These are phyloP conservation scores for Fusarium beomiforme DNA, from an alignment of 2,329 filamentous ascomycete species.

Conservation along the genomic window DNA sequence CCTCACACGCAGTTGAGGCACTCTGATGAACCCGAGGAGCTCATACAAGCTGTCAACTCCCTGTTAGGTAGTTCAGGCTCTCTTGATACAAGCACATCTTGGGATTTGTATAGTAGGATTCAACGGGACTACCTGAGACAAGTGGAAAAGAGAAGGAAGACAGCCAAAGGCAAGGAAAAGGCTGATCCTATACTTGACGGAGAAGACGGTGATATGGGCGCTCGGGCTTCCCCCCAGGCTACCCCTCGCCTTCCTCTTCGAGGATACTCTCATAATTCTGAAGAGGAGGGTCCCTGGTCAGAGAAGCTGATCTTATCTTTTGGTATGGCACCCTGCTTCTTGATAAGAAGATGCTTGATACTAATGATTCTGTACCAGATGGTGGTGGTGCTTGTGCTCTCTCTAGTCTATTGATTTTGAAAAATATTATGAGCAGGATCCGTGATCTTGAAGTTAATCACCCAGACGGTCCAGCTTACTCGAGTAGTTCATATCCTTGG, in stretches of 20 bases:
- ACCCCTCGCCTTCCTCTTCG: too few relatives aligned
- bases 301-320: not conserved
- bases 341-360: accelerated
- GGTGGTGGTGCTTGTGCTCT: not conserved
- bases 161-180: not conserved
- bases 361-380: not conserved
- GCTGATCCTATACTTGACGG: not conserved
- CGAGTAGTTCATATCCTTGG: not conserved
- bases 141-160: accelerated
- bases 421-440: not conserved
- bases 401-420: not conserved
- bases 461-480: not conserved
- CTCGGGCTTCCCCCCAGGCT: not conserved
- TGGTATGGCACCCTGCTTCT: accelerated
- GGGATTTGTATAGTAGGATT: not conserved
- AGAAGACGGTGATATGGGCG: not conserved
- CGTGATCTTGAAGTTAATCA: not conserved
- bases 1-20: not conserved
- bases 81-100: not conserved
- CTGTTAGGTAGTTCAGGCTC: not conserved
- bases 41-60: not conserved
- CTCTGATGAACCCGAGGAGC: not conserved
- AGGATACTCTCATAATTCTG: not conserved
- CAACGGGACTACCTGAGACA: accelerated
- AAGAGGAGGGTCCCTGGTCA: not conserved